Evolutionary conservation across 1,284 basidiomycete species (phyloP), one percentile per base, ranked within the genome.

Genomic region (Erythrobasidium hasegawianum): DNA sequence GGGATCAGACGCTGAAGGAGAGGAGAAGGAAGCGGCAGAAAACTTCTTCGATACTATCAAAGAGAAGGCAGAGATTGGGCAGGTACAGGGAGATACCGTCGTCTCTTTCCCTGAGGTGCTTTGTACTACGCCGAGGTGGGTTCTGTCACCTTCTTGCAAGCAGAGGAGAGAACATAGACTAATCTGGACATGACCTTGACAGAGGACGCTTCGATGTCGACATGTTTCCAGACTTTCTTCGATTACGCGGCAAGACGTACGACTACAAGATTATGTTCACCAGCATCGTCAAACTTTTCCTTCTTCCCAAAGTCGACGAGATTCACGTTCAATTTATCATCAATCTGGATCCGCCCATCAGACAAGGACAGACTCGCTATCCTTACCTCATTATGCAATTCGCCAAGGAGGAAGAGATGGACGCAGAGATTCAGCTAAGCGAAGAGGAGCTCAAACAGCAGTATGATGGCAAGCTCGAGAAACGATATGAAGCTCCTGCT

Each of bases 311-410:
- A 76, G 79, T 83, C 11, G 96, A 98, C 77, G 96, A 98, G 72
- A 85, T 92, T 62, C 96, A 97, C 76, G 88, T 97, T 49, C 83
- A 97, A 70, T 94, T 98, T 75, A 93, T 97, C 69, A 89, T 97
- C 71, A 89, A 89, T 64, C 82, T 97, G 58, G 89, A 87, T 75
- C 90, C 86, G 20, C 94, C 95, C 1, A 97, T 98, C 71, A 86
- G 96, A 64, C 96, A 98, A 82, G 96, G 96, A 64, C 96, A 98
- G 76, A 99, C 96, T 0, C 84, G 91, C 52, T 98, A 99, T 78
- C 94, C 95, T 58, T 98, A 96, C 78, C 82, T 99, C 16, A 95
- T 98, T 59, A 93, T 97, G 85, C 93, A 97, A 75, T 98, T 97
- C 79, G 88, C 87, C 27, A 86, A 91, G 70, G 95, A 97, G 73